Conservation (phyloP, 2,329 filamentous ascomycete species). For the Venturiaceae sp. region DNA sequence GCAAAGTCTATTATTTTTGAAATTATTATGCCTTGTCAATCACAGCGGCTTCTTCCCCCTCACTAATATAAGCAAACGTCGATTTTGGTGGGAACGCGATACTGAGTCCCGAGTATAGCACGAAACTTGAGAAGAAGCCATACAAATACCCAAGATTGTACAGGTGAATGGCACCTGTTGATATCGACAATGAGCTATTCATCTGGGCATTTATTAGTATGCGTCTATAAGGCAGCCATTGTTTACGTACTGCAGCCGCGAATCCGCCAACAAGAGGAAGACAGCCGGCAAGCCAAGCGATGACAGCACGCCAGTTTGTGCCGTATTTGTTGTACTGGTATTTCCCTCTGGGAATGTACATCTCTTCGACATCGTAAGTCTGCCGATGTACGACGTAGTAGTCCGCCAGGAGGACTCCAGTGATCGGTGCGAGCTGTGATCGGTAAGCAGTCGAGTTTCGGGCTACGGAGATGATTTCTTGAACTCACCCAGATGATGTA, state of each 20-base stretch:
- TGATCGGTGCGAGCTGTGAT: conserved; percentile 11
- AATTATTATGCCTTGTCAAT: neutral
- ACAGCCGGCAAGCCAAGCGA: conserved; percentile 14
- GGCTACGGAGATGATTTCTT: neutral
- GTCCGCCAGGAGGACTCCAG: conserved; percentile 11
- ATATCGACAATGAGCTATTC: conserved; percentile 6
- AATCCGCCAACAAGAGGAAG: conserved; percentile 15
- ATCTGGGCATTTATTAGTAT: neutral
- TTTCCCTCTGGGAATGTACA: conserved; percentile 15
- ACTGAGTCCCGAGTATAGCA: conserved; percentile 1
- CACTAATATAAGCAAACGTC: neutral
- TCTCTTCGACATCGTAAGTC: conserved; percentile 13
- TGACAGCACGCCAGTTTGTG: conserved; percentile 16
- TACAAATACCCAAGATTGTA: conserved; percentile 15
- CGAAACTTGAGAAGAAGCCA: conserved; percentile 11
- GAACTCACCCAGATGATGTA: conserved; percentile 9
- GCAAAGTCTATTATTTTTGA: too few species aligned
- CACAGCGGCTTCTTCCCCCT: neutral
- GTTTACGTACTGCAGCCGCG: conserved; percentile 10
- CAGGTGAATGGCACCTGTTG: conserved; percentile 11
- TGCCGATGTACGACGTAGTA: conserved; percentile 15
- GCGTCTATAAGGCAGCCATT: neutral
- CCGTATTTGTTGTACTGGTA: conserved; percentile 17
- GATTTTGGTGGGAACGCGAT: conserved; percentile 13
- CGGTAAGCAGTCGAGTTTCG: neutral